Conservation (phyloP, 2,329 filamentous ascomycete species). For the Rosellinia necatrix region DNA sequence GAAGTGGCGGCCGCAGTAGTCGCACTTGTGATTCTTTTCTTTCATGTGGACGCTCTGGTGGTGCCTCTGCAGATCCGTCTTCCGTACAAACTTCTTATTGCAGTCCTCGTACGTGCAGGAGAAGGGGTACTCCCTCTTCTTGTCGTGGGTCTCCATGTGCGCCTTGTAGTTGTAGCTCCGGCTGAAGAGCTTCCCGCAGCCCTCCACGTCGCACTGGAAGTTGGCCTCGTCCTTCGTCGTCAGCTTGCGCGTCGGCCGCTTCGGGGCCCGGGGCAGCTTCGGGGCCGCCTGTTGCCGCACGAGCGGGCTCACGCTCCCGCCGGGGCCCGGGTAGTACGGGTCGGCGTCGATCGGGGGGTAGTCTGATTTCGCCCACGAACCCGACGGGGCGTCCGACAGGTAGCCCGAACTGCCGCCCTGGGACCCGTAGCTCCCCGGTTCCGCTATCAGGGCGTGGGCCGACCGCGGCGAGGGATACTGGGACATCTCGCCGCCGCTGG, state of each 20-base stretch:
- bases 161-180: conserved; percentile 86
- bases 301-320: conserved; percentile 31
- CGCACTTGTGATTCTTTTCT: conserved; percentile 70
- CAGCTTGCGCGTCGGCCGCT: conserved; percentile 52
- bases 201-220: conserved; percentile 68
- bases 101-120: conserved; percentile 69
- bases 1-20: conserved; percentile 73
- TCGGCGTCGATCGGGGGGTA: conserved; percentile 43
- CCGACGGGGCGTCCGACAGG: conserved; percentile 44
- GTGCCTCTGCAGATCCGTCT: conserved; percentile 73
- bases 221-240: conserved; percentile 73
- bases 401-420: conserved; percentile 43
- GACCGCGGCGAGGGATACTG: conserved; percentile 50
- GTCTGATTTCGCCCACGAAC: conserved; percentile 47
- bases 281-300: conserved; percentile 37
- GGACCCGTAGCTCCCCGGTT: conserved; percentile 36
- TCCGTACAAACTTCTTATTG: conserved; percentile 77
- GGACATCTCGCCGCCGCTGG: conserved; percentile 43
- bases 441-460: conserved; percentile 42
- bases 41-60: conserved; percentile 74
- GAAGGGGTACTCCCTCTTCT: conserved; percentile 71
- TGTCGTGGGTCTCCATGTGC: conserved; percentile 83
- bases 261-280: conserved; percentile 41
- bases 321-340: conserved; percentile 39
- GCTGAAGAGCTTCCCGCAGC: conserved; percentile 80